Percentiles rank a stretch among this genome's conserved stretches.
These are phyloP conservation scores for Phaeosphaeriaceae sp. DNA, from an alignment of 2,329 filamentous ascomycete genomes.

Conservation along the genomic window DNA sequence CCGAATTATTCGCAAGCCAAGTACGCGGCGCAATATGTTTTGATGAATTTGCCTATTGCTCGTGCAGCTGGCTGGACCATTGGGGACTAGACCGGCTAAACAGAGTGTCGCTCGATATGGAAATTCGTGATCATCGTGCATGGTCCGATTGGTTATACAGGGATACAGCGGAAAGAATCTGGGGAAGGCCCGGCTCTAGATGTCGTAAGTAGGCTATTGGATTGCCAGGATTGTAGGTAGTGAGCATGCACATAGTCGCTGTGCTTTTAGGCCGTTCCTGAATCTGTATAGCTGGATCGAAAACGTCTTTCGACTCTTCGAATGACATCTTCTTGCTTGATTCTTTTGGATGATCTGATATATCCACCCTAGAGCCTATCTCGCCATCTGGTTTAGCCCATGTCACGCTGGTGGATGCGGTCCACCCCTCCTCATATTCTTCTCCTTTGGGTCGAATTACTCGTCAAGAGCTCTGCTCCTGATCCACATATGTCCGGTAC, in stretches of 20 bases:
- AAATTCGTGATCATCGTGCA: neutral
- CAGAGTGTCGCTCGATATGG: neutral
- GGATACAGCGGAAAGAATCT: neutral
- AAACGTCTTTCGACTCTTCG: no score
- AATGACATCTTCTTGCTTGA: no score
- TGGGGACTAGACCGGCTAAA: constrained; percentile 15
- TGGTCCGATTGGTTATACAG: neutral
- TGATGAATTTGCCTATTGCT: constrained; percentile 15
- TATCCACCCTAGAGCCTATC: no score
- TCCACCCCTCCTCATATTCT: no score
- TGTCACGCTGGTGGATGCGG: no score
- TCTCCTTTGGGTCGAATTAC: no score
- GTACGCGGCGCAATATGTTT: constrained; percentile 19
- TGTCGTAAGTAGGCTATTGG: neutral
- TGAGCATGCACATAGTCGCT: neutral
- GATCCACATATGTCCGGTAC: no score
- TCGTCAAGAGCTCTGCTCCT: no score
- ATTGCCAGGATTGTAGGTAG: neutral
- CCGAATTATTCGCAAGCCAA: constrained; percentile 1
- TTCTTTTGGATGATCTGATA: no score
- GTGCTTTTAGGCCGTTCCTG: neutral
- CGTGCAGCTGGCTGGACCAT: constrained; percentile 8
- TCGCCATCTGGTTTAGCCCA: no score
- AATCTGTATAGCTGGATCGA: neutral
- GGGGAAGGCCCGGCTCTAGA: neutral